phyloP scores from a whole-genome alignment of 1,139 yeast genomes.

The Nematodospora anomalae region DNA sequence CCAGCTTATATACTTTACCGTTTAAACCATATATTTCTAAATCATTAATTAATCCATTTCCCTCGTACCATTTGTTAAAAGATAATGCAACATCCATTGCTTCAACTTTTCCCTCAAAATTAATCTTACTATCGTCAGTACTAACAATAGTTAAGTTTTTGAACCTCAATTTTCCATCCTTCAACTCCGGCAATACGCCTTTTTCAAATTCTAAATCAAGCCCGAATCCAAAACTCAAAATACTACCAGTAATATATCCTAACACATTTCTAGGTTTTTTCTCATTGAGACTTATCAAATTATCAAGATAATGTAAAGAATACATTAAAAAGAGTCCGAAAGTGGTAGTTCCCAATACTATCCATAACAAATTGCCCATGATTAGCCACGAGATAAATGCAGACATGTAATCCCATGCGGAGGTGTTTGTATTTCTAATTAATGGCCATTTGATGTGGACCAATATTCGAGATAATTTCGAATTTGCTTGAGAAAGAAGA shows the following conservation, averaged over 20 bases:
- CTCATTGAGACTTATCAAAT: conserved; percentile 22
- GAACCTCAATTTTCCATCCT: conserved; percentile 62
- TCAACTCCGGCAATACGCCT: conserved; percentile 47
- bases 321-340: conserved; percentile 56
- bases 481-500: conserved; percentile 45
- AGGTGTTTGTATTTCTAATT: conserved; percentile 47
- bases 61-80: conserved; percentile 67
- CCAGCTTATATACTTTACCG: conserved; percentile 43
- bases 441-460: conserved; percentile 61
- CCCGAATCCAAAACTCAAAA: conserved; percentile 43
- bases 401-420: conserved; percentile 50
- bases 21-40: conserved; percentile 61
- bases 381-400: conserved; percentile 60
- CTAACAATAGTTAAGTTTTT: conserved; percentile 47
- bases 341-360: conserved; percentile 65
- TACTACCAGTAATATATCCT: conserved; percentile 36
- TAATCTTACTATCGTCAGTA: conserved; percentile 17
- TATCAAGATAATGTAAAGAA: conserved; percentile 44
- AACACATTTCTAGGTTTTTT: conserved; percentile 29
- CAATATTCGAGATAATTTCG: conserved; percentile 43
- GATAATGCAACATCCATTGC: conserved; percentile 59
- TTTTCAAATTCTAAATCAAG: conserved; percentile 35
- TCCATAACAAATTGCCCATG: conserved; percentile 57
- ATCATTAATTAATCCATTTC: conserved; percentile 64
- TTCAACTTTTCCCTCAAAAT: conserved; percentile 46